phyloP scores from a whole-genome alignment of 2,329 filamentous ascomycete genomes.

The Podosphaera leucotricha region DNA sequence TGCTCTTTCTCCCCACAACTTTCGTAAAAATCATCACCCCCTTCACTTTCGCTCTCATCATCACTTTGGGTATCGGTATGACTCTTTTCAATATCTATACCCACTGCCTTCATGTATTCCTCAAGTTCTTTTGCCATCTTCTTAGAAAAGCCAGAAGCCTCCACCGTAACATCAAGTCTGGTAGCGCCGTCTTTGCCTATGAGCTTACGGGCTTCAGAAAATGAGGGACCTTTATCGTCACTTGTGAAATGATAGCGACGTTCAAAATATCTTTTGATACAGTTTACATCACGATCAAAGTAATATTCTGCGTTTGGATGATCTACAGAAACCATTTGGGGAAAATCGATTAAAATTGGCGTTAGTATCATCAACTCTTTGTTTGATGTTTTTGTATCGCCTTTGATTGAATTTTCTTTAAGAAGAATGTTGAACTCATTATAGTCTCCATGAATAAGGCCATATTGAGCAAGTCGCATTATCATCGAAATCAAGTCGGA shows the following conservation, averaged over 20 bases:
- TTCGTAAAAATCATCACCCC: constrained; percentile 10
- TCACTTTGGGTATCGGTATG: constrained; percentile 12
- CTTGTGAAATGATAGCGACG: constrained; percentile 71
- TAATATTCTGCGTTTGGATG: constrained; percentile 90
- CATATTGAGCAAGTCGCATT: constrained; percentile 58
- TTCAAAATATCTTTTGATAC: constrained; percentile 85
- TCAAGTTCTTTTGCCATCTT: constrained; percentile 94
- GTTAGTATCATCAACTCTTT: constrained; percentile 30
- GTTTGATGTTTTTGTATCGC: neutral
- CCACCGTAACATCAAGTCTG: constrained; percentile 66
- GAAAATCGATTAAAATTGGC: constrained; percentile 88
- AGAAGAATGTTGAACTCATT: constrained; percentile 98
- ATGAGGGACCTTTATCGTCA: constrained; percentile 64
- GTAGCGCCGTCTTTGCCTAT: constrained; percentile 39
- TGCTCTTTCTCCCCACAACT: neutral
- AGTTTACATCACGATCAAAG: constrained; percentile 87
- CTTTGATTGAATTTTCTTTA: constrained; percentile 16
- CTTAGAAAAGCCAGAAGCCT: constrained; percentile 85
- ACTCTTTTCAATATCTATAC: constrained; percentile 24
- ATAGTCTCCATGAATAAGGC: constrained; percentile 91
- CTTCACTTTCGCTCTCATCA: constrained; percentile 18
- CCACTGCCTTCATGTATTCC: constrained; percentile 57
- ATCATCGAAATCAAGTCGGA: constrained; percentile 78
- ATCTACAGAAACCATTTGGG: constrained; percentile 92
- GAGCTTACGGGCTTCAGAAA: constrained; percentile 57